Conservation (phyloP, 2,329 filamentous ascomycete genomes). For the Chaetomiaceae sp. region DNA sequence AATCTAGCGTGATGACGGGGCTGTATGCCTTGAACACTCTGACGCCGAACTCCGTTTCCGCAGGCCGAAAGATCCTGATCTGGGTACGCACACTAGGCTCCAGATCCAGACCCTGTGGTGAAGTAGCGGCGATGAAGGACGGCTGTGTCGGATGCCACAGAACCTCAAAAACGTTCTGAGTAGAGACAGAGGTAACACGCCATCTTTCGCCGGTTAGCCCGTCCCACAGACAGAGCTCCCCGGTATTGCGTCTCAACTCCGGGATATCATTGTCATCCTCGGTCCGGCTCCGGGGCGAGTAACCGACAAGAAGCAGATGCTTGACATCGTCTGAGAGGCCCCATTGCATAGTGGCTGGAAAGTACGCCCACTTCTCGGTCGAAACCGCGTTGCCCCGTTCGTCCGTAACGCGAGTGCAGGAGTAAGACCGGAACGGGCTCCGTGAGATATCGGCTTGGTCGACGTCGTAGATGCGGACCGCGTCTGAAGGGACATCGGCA, state of each 20-base stretch:
- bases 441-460: slow-evolving; percentile 30
- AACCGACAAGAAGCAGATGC: slow-evolving; percentile 54
- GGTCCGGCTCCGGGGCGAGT: slow-evolving; percentile 51
- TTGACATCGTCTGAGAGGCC: slow-evolving; percentile 39
- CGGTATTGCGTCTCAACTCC: slow-evolving; percentile 49
- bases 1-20: slow-evolving; percentile 52
- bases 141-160: slow-evolving; percentile 53
- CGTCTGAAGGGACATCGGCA: slow-evolving; percentile 46
- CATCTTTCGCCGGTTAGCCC: slow-evolving; percentile 38
- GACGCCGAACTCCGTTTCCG: slow-evolving; percentile 25
- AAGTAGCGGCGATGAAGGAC: slow-evolving; percentile 53
- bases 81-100: slow-evolving; percentile 47
- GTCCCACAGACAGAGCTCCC: slow-evolving; percentile 57
- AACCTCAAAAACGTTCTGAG: slow-evolving; percentile 59
- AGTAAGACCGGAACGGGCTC: slow-evolving; percentile 35
- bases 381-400: slow-evolving; percentile 26
- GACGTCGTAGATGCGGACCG: slow-evolving; percentile 52
- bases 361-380: slow-evolving; percentile 54
- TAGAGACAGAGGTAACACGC: slow-evolving; percentile 44
- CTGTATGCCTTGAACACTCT: slow-evolving; percentile 35
- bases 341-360: slow-evolving; percentile 59
- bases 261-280: slow-evolving; percentile 53
- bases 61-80: slow-evolving; percentile 46
- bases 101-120: slow-evolving; percentile 41
- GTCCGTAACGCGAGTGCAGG: slow-evolving; percentile 34